Conservation (phyloP, 805 yeast genomes). For the Yarrowia sp. region DNA sequence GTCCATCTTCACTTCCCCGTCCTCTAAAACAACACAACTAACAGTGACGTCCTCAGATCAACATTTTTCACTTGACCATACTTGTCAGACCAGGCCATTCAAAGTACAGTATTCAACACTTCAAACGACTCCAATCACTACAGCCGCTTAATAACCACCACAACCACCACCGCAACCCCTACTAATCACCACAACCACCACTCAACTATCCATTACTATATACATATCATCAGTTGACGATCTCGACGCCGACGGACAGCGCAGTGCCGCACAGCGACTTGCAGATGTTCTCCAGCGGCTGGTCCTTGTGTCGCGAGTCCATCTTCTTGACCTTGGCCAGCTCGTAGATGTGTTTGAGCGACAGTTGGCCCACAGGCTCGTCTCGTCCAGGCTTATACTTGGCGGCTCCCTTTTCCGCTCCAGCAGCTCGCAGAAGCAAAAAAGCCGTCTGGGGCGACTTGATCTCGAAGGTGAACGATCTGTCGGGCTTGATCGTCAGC, state of each 20-base stretch:
- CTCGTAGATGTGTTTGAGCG: constrained; percentile 89
- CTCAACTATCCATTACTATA: too few relatives aligned
- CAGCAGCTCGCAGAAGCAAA: constrained; percentile 78
- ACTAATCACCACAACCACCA: too few relatives aligned
- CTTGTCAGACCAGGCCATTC: too few relatives aligned
- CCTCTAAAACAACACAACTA: too few relatives aligned
- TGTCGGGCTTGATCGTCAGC: constrained; percentile 85
- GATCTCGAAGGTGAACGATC: constrained; percentile 80
- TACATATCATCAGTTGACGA: too few relatives aligned
- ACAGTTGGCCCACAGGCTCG: constrained; percentile 56
- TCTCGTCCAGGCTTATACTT: constrained; percentile 52
- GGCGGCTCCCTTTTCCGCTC: constrained; percentile 74
- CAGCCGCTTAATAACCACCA: too few relatives aligned
- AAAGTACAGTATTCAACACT: too few relatives aligned
- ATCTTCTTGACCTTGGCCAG: constrained; percentile 88
- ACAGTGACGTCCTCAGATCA: too few relatives aligned
- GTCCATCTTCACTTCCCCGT: too few relatives aligned
- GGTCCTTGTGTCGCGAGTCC: constrained; percentile 71
- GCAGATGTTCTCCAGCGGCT: constrained; percentile 71
- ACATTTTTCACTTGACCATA: too few relatives aligned
- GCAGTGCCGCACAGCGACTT: constrained; percentile 87
- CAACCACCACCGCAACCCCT: too few relatives aligned
- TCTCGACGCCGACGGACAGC: constrained; percentile 81
- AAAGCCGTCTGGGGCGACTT: constrained; percentile 91
- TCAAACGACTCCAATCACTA: too few relatives aligned